These are phyloP conservation scores for Herpetomonas samuelpessoai DNA, from an alignment of 208 protist species.

Conservation along the genomic window DNA sequence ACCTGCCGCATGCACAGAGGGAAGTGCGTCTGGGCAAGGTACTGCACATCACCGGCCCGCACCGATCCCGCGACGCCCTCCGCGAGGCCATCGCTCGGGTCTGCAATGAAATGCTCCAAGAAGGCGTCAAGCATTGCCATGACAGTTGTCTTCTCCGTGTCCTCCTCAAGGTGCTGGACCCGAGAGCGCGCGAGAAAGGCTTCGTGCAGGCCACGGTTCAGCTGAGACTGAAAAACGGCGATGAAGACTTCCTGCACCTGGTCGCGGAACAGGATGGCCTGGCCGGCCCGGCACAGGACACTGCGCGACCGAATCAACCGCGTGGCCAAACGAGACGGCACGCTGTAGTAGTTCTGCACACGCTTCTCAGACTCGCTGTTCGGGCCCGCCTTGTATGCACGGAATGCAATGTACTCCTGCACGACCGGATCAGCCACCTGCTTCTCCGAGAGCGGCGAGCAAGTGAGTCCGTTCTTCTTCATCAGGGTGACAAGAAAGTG, in stretches of 20 bases:
- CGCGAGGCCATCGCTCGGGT: conserved; percentile 49
- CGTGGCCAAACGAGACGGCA: conserved; percentile 70
- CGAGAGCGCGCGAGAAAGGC: conserved; percentile 69
- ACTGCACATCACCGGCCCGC: conserved; percentile 65
- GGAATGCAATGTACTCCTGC: conserved; percentile 67
- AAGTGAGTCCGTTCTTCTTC: conserved; percentile 68
- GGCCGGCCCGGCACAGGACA: conserved; percentile 62
- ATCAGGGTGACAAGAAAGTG: conserved; percentile 74
- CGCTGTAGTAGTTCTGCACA: conserved; percentile 70
- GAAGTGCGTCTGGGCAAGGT: conserved; percentile 83
- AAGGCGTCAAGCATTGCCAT: conserved; percentile 87
- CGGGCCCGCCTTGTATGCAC: conserved; percentile 22
- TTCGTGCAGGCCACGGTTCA: conserved; percentile 74
- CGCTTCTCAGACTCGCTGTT: conserved; percentile 28
- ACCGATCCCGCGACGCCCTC: conserved; percentile 58
- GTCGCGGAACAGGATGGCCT: conserved; percentile 71
- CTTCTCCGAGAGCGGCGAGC: conserved; percentile 47
- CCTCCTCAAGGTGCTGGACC: conserved; percentile 53
- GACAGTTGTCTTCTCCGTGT: conserved; percentile 57
- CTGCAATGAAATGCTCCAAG: conserved; percentile 75
- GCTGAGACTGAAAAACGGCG: conserved; percentile 56
- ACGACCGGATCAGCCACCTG: conserved; percentile 36
- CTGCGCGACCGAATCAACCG: conserved; percentile 72
- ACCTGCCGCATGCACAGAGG: conserved; percentile 91
- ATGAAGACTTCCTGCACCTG: conserved; percentile 89